Percentiles rank a stretch among this genome's conserved stretches.
Evolutionary conservation across 176 grass and related monocot genomes (phyloP).

Genomic region (Cenchrus americanus): DNA sequence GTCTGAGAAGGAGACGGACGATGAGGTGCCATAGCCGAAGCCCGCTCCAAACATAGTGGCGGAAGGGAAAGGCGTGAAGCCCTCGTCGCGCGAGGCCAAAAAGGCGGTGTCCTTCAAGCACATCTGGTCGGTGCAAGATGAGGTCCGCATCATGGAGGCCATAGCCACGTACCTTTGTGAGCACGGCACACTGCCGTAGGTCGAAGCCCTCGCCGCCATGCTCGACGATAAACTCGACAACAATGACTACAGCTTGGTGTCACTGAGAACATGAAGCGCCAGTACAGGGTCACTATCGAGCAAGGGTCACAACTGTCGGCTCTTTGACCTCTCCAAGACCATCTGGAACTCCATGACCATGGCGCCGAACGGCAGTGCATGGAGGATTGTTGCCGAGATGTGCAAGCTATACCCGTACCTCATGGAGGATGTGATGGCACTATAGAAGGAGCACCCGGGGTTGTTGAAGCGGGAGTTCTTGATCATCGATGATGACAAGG

Average conservation of each 20-base stretch:
- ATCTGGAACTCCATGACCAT: neutral
- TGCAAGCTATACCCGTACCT: conserved; percentile 45
- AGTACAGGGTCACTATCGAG: conserved; percentile 17
- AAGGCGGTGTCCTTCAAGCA: conserved; percentile 9
- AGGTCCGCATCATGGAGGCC: conserved; percentile 47
- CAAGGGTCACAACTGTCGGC: conserved; percentile 32
- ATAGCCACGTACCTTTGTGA: conserved; percentile 35
- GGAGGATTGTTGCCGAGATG: conserved; percentile 13
- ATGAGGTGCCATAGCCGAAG: neutral
- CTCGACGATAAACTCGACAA: conserved; percentile 46
- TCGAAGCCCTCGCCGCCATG: neutral
- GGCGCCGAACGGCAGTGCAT: neutral
- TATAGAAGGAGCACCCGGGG: conserved; percentile 8
- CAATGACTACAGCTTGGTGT: neutral
- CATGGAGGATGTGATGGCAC: conserved; percentile 31
- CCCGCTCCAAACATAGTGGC: neutral
- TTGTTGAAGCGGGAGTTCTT: conserved; percentile 51
- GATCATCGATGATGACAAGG: conserved; percentile 47
- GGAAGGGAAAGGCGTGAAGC: conserved; percentile 9
- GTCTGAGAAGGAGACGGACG: neutral
- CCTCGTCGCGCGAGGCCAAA: neutral
- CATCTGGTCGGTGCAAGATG: conserved; percentile 52
- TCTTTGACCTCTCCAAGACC: conserved; percentile 42
- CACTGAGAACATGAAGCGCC: conserved; percentile 36
- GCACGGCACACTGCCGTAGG: conserved; percentile 40